Evolutionary conservation across 805 yeast genomes (phyloP).

Genomic region (Candida yuanshanica): DNA sequence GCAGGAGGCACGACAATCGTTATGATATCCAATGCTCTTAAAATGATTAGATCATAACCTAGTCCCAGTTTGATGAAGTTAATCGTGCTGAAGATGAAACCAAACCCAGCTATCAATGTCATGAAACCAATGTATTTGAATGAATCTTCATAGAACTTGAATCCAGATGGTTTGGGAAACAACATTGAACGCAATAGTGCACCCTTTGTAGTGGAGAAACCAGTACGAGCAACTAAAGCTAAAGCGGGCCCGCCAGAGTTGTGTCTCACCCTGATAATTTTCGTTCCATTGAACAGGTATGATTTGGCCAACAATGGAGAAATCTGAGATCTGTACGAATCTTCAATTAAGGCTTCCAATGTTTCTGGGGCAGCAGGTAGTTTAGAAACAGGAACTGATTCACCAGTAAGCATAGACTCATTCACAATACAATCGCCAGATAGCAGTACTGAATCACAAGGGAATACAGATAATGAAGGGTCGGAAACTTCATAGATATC

Average conservation of each 20-base stretch:
- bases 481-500: slow-evolving; percentile 91
- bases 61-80: slow-evolving; percentile 77
- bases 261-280: slow-evolving; percentile 73
- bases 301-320: slow-evolving; percentile 67
- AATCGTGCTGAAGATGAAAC: slow-evolving; percentile 77
- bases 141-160: slow-evolving; percentile 90
- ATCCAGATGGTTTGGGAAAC: slow-evolving; percentile 91
- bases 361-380: slow-evolving; percentile 57
- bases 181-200: slow-evolving; percentile 91
- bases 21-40: slow-evolving; percentile 88
- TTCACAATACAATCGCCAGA: slow-evolving; percentile 96
- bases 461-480: slow-evolving; percentile 65
- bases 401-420: slow-evolving; percentile 98
- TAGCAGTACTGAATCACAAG: slow-evolving; percentile 83
- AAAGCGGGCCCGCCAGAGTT: slow-evolving; percentile 55
- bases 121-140: slow-evolving; percentile 94
- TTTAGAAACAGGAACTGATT: slow-evolving; percentile 94
- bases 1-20: slow-evolving; percentile 99
- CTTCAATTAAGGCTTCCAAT: slow-evolving; percentile 49
- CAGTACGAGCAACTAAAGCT: slow-evolving; percentile 85
- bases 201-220: slow-evolving; percentile 95
- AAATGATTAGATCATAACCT: slow-evolving; percentile 59
- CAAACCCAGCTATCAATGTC: slow-evolving; percentile 78
- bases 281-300: slow-evolving; percentile 83
- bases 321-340: slow-evolving; percentile 49